Percentiles rank a stretch among this genome's conserved stretches.
Conservation (phyloP, 139 green algal genomes). For the Tetradesmus obliquus region DNA sequence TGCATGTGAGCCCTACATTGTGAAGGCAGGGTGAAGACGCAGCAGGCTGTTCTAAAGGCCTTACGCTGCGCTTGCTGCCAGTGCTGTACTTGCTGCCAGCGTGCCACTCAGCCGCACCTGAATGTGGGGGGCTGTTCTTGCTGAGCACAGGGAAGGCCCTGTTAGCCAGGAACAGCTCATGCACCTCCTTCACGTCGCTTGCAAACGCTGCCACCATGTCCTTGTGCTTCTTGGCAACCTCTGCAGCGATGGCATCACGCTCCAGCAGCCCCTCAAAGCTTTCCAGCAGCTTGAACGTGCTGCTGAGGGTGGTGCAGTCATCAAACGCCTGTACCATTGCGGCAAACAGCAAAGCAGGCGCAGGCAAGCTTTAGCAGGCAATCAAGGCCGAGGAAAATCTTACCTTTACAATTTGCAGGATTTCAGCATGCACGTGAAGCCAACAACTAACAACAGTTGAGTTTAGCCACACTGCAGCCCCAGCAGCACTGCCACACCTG, state of each 20-base stretch:
- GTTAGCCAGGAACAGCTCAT: slow-evolving; percentile 72
- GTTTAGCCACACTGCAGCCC: too few relatives aligned
- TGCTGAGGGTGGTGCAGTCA: slow-evolving; percentile 82
- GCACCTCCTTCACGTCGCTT: slow-evolving; percentile 76
- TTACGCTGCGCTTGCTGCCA: neutral
- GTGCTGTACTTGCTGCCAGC: too few relatives aligned
- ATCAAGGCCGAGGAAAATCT: too few relatives aligned
- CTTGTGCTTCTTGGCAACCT: slow-evolving; percentile 83
- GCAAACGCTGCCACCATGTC: slow-evolving; percentile 71
- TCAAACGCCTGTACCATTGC: slow-evolving; percentile 76
- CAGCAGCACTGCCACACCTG: slow-evolving; percentile 60
- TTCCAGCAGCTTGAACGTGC: slow-evolving; percentile 93
- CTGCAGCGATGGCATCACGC: slow-evolving; percentile 79
- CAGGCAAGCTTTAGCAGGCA: neutral
- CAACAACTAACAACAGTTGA: neutral
- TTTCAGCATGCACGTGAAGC: neutral
- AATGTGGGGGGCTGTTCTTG: slow-evolving; percentile 67
- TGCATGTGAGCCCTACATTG: neutral
- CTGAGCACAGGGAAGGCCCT: slow-evolving; percentile 59
- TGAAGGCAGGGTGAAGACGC: neutral
- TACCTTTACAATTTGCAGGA: too few relatives aligned
- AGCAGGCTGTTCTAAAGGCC: neutral
- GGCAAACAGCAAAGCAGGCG: neutral
- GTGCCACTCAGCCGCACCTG: slow-evolving; percentile 26
- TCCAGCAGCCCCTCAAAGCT: slow-evolving; percentile 92